These are phyloP conservation scores for Microbotryum intermedium DNA, from an alignment of 1,284 basidiomycete species.

Conservation along the genomic window DNA sequence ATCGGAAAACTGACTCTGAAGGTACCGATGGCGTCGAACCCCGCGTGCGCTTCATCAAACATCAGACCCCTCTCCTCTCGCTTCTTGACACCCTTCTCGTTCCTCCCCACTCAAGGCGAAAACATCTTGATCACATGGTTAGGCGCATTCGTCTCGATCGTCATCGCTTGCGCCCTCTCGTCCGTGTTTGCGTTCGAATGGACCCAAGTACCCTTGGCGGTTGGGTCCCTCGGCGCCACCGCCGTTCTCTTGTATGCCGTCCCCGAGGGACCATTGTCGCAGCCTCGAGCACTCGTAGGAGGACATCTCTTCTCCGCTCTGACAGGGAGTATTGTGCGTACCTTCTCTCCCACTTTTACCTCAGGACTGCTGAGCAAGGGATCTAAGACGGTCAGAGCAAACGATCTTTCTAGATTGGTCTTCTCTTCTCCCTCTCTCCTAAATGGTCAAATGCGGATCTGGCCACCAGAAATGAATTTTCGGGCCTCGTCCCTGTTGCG, in stretches of 20 bases:
- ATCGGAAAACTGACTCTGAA: no score
- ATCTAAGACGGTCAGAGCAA: not conserved
- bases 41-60: not conserved
- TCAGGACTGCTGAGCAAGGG: no score
- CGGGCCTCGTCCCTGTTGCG: slow-evolving; percentile 6
- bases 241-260: slow-evolving; percentile 24
- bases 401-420: not conserved
- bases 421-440: slow-evolving; percentile 14
- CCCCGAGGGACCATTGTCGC: slow-evolving; percentile 18
- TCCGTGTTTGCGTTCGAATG: not conserved
- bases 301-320: slow-evolving; percentile 19
- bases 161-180: slow-evolving; percentile 17
- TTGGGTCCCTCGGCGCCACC: slow-evolving; percentile 20
- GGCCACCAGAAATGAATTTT: slow-evolving; percentile 2
- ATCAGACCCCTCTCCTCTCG: not conserved
- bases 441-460: not conserved
- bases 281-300: slow-evolving; percentile 17
- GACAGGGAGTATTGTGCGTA: slow-evolving; percentile 12
- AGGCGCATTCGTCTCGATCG: slow-evolving; percentile 20
- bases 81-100: not conserved
- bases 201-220: slow-evolving; percentile 11
- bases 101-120: slow-evolving; percentile 5
- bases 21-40: not conserved
- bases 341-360: not conserved
- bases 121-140: slow-evolving; percentile 15